Percentiles rank a stretch among this genome's conserved stretches.
Evolutionary conservation across 805 yeast species (phyloP).

Genomic region (Candida khao-thaluensis): DNA sequence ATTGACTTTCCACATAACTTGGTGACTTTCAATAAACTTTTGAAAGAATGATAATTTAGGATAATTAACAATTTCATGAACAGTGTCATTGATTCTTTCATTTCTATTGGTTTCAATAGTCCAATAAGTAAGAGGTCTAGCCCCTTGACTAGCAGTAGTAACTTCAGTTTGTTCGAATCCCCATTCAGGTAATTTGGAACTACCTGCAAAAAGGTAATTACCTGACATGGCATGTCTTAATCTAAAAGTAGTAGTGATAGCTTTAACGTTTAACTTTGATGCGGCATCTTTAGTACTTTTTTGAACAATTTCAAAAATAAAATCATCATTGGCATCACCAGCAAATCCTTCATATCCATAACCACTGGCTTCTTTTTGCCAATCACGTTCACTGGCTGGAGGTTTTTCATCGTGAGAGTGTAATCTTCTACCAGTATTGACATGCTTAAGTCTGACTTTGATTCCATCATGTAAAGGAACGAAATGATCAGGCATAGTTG

Average conservation of each 20-base stretch:
- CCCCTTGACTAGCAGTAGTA: conserved; percentile 72
- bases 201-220: conserved; percentile 73
- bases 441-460: conserved; percentile 66
- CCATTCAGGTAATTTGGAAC: conserved; percentile 75
- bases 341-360: conserved; percentile 75
- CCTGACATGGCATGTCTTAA: conserved; percentile 79
- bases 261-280: conserved; percentile 57
- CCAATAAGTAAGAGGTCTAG: conserved; percentile 61
- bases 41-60: conserved; percentile 51
- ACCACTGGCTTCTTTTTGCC: conserved; percentile 81
- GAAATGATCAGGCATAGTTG: conserved; percentile 54
- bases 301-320: conserved; percentile 69
- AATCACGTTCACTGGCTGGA: conserved; percentile 71
- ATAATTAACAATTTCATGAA: conserved; percentile 42
- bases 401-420: conserved; percentile 84
- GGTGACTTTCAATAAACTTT: conserved; percentile 65
- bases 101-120: conserved; percentile 70
- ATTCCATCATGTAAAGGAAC: conserved; percentile 65
- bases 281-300: conserved; percentile 47
- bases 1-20: conserved; percentile 77
- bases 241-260: conserved; percentile 69
- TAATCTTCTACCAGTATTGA: conserved; percentile 58
- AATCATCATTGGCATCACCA: conserved; percentile 86
- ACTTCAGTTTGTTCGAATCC: conserved; percentile 85
- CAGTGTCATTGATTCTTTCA: conserved; percentile 36